phyloP scores from a whole-genome alignment of 495 filamentous ascomycete genomes.

The Aspergillus saccharolyticus region DNA sequence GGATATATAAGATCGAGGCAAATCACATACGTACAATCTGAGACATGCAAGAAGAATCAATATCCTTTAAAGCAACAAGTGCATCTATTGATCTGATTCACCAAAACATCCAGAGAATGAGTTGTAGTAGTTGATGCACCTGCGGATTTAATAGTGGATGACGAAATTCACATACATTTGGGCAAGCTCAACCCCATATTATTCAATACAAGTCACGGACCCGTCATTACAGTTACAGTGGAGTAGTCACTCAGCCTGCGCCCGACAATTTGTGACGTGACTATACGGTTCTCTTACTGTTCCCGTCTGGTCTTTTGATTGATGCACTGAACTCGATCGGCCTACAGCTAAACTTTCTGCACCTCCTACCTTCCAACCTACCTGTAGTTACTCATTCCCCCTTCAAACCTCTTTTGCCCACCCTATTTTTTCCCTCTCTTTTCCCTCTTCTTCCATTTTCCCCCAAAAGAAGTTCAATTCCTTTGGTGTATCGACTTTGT shows the following conservation, averaged over 20 bases:
- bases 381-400: constrained; percentile 12
- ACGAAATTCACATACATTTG: constrained; percentile 12
- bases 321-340: constrained; percentile 1
- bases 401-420: constrained; percentile 7
- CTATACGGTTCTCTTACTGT: not conserved
- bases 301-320: not conserved
- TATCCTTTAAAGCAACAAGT: too few species aligned
- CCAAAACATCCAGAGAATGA: not conserved
- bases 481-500: not conserved
- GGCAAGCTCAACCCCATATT: not conserved
- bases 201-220: too few species aligned
- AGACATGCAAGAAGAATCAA: too few species aligned
- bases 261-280: not conserved
- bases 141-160: constrained; percentile 9
- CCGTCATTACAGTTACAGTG: not conserved
- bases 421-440: constrained; percentile 6
- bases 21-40: too few species aligned
- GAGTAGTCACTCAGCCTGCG: too few species aligned
- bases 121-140: too few species aligned
- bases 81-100: not conserved
- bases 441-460: constrained; percentile 5
- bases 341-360: constrained; percentile 11
- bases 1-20: not conserved
- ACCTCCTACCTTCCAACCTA: constrained; percentile 11
- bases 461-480: not conserved